These are phyloP conservation scores for Aspergillus uvarum DNA, from an alignment of 2,329 filamentous ascomycete genomes.

Conservation along the genomic window DNA sequence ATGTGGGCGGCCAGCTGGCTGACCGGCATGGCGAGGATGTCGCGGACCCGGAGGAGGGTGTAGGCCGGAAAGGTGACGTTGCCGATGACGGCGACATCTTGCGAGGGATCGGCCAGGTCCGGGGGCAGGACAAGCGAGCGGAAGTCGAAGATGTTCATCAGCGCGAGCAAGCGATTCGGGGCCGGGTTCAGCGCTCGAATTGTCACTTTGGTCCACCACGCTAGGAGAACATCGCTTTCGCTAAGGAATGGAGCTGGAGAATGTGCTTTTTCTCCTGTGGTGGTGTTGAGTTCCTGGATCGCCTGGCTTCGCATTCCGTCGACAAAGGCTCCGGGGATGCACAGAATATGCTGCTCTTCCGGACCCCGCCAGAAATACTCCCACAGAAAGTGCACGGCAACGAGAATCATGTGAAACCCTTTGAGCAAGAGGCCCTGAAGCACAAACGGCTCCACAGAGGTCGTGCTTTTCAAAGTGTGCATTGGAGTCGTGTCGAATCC, in stretches of 20 bases:
- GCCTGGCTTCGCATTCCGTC: constrained; percentile 26
- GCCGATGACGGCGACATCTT: constrained; percentile 25
- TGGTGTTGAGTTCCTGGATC: constrained; percentile 10
- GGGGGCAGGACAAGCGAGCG: constrained; percentile 32
- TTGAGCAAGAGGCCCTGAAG: not conserved
- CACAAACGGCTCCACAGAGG: not conserved
- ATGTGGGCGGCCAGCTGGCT: constrained; percentile 14
- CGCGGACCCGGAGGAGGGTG: constrained; percentile 1
- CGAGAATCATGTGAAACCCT: not conserved
- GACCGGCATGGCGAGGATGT: constrained; percentile 13
- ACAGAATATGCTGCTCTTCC: constrained; percentile 40
- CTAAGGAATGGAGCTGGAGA: constrained; percentile 40
- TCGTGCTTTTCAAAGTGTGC: not conserved
- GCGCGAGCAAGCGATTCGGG: constrained; percentile 30
- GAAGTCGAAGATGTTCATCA: constrained; percentile 43
- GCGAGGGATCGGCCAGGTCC: constrained; percentile 13
- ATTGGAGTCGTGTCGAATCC: constrained; percentile 21
- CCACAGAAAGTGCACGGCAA: not conserved
- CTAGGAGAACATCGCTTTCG: constrained; percentile 48
- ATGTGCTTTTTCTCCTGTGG: not conserved
- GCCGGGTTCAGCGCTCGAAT: constrained; percentile 19
- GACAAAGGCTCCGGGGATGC: constrained; percentile 38
- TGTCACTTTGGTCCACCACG: constrained; percentile 41
- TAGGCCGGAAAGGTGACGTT: constrained; percentile 6
- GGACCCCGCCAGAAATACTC: constrained; percentile 8